Evolutionary conservation across 1,284 basidiomycete species (phyloP), one percentile per base, ranked within the genome.

Genomic region (Fomes fomentarius): DNA sequence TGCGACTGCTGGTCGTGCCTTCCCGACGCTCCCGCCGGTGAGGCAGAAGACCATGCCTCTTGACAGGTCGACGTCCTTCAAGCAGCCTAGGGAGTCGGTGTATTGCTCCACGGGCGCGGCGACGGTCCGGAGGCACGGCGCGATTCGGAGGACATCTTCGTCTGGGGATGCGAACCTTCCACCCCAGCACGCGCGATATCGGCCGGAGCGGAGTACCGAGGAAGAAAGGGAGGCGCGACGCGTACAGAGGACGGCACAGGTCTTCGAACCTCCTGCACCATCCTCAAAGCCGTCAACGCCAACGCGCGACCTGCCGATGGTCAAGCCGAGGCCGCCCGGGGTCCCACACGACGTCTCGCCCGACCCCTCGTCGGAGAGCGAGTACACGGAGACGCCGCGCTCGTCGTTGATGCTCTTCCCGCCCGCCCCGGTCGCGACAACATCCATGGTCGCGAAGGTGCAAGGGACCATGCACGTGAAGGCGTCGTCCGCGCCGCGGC

Each of bases 101-200:
- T 50, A 39, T 31, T 37, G 26, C 45, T 25, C 30, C 10, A 31
- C 47, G 30, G 34, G 40, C 6, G 48, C 43, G 1, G 46, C 52
- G 15, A 57, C 56, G 28, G 56, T 57, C 1, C 51, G 47, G 12
- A 33, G 56, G 12, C 51, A 57, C 12, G 56, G 56, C 9, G 56
- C 56, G 7, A 50, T 57, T 11, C 47, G 47, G 10, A 30, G 51
- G 14, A 30, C 56, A 21, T 50, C 51, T 25, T 54, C 33, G 24
- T 39, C 47, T 10, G 48, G 50, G 17, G 47, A 52, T 7, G 53
- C 53, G 5, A n/a, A 43, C 12, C 50, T 42, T 3, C 56, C 47
- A 4, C 28, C 38, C 4, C 11, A 12, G n/a, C 48, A 47, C 19
- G 28, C 50, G 22, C 48, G 43, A 14, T 21, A 50, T 11, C 37